Evolutionary conservation across 1,139 yeast genomes (phyloP), one percentile per base, ranked within the genome.

Genomic region (Arxiozyma slooffiae): DNA sequence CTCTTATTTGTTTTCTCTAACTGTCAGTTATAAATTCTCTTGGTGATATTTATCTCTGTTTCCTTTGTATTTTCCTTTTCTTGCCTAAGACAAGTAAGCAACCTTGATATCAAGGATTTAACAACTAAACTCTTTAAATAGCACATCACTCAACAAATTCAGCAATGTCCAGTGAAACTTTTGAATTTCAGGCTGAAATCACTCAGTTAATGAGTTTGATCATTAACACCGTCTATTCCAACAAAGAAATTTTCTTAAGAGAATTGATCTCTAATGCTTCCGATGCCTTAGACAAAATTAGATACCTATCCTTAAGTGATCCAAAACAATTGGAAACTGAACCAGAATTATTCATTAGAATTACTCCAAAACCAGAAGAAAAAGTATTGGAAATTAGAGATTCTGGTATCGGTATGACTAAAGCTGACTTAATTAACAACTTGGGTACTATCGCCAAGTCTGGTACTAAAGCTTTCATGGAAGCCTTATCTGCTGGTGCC

Each of bases 341-440:
- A 76, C 96, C 97, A 53, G 96, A 92, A 69, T 81, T 94, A 66
- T 94, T 87, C 78, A 89, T 94, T 68, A 89, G 98, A 80, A 82
- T 94, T 67, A 92, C 96, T 59, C 99, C 99, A 71, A 82, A 77
- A 72, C 95, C 95, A 72, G 98, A 90, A 63, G 80, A 84, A 70
- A 89, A 89, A 74, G 83, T 92, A 57, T 80, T 94, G 70, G 97
- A 92, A 76, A 85, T 94, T 72, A 90, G 98, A 78, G 99, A 94
- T 75, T 82, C 97, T 55, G 99, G 99, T 89, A 89, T 94, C 68
- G 99, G 99, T 88, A 89, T 92, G 96, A 94, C 99, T 75, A 94
- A 94, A 80, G 95, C 97, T 61, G 99, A 94, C 70, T 80, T 94
- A 72, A 94, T 94, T 69, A 94, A 94, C 84, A 94, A 94, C 79